phyloP scores from a whole-genome alignment of 2,329 filamentous ascomycete species.

The Cercospora sojina region DNA sequence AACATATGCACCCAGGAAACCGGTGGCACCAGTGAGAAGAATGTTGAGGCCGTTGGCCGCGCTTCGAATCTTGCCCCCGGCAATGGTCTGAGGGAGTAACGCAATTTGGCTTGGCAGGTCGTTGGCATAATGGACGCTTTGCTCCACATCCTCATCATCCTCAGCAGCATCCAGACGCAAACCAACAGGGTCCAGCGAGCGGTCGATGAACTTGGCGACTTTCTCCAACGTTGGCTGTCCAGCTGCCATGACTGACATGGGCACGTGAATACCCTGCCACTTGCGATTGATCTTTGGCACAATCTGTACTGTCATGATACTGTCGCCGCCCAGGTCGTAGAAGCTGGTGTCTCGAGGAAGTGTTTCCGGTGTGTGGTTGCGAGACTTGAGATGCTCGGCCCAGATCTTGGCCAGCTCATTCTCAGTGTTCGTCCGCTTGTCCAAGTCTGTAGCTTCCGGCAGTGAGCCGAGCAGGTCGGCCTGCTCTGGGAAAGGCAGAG shows the following conservation, averaged over 20 bases:
- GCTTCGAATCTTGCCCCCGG: slow-evolving; percentile 32
- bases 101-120: slow-evolving; percentile 54
- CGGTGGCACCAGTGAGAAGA: slow-evolving; percentile 85
- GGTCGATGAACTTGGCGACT: slow-evolving; percentile 55
- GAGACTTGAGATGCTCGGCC: slow-evolving; percentile 65
- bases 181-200: slow-evolving; percentile 50
- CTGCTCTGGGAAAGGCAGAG: slow-evolving; percentile 76
- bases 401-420: slow-evolving; percentile 68
- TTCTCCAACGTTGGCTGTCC: slow-evolving; percentile 59
- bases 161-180: slow-evolving; percentile 49
- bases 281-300: slow-evolving; percentile 67
- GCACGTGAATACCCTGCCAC: slow-evolving; percentile 63
- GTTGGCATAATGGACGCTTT: slow-evolving; percentile 52
- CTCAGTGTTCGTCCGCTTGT: slow-evolving; percentile 59
- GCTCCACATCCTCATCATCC: slow-evolving; percentile 52
- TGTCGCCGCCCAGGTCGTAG: slow-evolving; percentile 79
- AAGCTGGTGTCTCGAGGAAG: slow-evolving; percentile 65
- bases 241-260: slow-evolving; percentile 69
- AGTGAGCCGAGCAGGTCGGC: slow-evolving; percentile 62
- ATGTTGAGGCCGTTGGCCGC: slow-evolving; percentile 45
- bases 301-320: slow-evolving; percentile 77
- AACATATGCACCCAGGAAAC: slow-evolving; percentile 82
- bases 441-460: slow-evolving; percentile 45
- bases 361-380: slow-evolving; percentile 61
- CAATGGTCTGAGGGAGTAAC: slow-evolving; percentile 48